A percentile compares a stretch with the other conserved stretches of the same genome.
Evolutionary conservation across 1,284 basidiomycete species (phyloP).

Genomic region (Trametes polyzona): DNA sequence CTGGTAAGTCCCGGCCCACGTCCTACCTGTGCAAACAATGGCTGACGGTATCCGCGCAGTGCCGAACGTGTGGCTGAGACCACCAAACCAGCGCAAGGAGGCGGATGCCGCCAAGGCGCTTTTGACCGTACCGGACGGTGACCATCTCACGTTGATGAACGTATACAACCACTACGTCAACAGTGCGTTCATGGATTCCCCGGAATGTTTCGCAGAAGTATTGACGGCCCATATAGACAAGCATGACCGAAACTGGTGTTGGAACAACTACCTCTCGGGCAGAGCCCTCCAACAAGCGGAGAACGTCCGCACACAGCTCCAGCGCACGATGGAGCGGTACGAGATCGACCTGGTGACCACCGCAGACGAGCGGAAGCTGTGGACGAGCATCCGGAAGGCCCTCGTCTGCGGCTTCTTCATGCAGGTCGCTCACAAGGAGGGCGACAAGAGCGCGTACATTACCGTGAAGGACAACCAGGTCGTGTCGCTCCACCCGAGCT

Average conservation of each 20-base stretch:
- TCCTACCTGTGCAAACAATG: not conserved
- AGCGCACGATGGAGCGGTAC: slow-evolving; percentile 93
- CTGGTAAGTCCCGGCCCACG: slow-evolving; percentile 56
- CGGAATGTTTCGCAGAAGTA: not conserved
- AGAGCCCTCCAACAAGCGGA: slow-evolving; percentile 91
- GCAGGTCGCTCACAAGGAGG: slow-evolving; percentile 96
- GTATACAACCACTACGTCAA: slow-evolving; percentile 93
- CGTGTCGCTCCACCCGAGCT: slow-evolving; percentile 93
- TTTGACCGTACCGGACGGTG: slow-evolving; percentile 92
- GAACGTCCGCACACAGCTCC: slow-evolving; percentile 92
- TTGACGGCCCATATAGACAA: slow-evolving; percentile 49
- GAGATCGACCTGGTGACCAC: slow-evolving; percentile 85
- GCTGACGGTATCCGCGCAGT: slow-evolving; percentile 48
- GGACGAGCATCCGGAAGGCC: slow-evolving; percentile 81
- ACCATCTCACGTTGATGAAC: slow-evolving; percentile 95
- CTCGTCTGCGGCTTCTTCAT: slow-evolving; percentile 97
- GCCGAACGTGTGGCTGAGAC: slow-evolving; percentile 93
- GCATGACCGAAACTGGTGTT: slow-evolving; percentile 88
- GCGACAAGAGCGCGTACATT: slow-evolving; percentile 84
- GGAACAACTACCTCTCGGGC: slow-evolving; percentile 89
- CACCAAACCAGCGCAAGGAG: slow-evolving; percentile 85
- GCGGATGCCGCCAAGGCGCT: slow-evolving; percentile 92
- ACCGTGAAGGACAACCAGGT: slow-evolving; percentile 95
- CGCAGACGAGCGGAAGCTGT: slow-evolving; percentile 79
- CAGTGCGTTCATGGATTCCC: slow-evolving; percentile 51